Evolutionary conservation across 257 asterid species (phyloP), one percentile per base, ranked within the genome.

Genomic region (Linaria vulgaris): DNA sequence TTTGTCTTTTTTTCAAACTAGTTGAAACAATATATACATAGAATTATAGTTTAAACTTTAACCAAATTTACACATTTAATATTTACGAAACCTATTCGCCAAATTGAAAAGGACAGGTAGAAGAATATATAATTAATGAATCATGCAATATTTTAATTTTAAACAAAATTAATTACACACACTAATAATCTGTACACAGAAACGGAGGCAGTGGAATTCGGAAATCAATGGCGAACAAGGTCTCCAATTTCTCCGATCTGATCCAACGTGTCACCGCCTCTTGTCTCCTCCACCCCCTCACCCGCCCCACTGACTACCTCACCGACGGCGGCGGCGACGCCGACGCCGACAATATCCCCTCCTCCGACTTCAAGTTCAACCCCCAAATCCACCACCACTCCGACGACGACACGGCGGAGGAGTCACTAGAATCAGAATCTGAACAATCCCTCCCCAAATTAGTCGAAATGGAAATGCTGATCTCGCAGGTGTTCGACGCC

Each of bases 191-290:
- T n/a, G n/a, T 34, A 25, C 48, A 0, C 67, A 72, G 78, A 58
- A 74, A 34, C 69, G 59, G 68, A 59, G 34, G 34, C 34, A 27
- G 4, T 2, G 6, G 3, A 3, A 65, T 59, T 69, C 77, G 76
- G 75, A 82, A 73, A 63, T 31, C 69, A 74, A 92, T 92, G 99
- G 78, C 88, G n/a, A n/a, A n/a, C n/a, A n/a, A n/a, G n/a, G n/a
- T n/a, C 55, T 85, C 95, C 75, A 94, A 83, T 58, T 85, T 94
- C 85, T 89, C 99, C 75, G 92, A 90, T 84, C 88, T 90, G 78
- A 85, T 94, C 86, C 99, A 94, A 44, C 87, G 99, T 10, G 95
- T 87, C 80, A 90, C 99, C 41, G 88, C 94, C 30, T 82, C 94
- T 37, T 94, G 99, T 76, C 88, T 89, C 74, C 97, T 89, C 80